A percentile compares a stretch with the other conserved stretches of the same genome.
phyloP scores from a whole-genome alignment of 805 yeast species.

The Ogataea minuta region DNA sequence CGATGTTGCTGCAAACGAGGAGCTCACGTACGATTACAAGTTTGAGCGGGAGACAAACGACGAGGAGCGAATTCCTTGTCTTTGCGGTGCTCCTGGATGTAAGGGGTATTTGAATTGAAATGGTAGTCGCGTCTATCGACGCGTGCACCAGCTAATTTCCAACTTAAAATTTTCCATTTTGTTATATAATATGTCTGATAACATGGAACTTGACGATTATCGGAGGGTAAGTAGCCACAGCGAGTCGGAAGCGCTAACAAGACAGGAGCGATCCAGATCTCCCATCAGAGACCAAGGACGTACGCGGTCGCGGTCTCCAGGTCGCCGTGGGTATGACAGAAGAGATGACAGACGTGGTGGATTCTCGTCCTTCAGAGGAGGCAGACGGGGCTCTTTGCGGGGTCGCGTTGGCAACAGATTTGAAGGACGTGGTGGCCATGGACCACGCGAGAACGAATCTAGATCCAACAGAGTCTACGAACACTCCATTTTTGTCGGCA shows the following conservation, averaged over 20 bases:
- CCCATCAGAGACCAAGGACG: conserved; percentile 31
- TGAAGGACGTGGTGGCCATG: conserved; percentile 27
- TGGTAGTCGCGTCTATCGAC: conserved; percentile 9
- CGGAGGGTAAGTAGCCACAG: conserved; percentile 49
- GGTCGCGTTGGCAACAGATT: conserved; percentile 18
- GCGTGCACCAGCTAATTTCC: conserved; percentile 8
- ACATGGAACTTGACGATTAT: conserved; percentile 62
- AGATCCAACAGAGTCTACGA: conserved; percentile 57
- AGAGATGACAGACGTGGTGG: conserved; percentile 21
- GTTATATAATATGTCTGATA: conserved; percentile 45
- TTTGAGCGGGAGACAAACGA: conserved; percentile 90
- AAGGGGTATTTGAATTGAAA: conserved; percentile 79
- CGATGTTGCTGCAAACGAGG: conserved; percentile 86
- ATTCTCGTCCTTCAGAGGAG: conserved; percentile 27
- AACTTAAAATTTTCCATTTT: conserved; percentile 12
- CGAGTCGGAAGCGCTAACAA: conserved; percentile 1
- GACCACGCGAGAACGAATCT: conserved; percentile 34
- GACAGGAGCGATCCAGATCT: conserved; percentile 35
- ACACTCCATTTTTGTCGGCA: conserved; percentile 71
- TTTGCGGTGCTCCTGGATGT: conserved; percentile 94
- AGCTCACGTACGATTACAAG: conserved; percentile 92
- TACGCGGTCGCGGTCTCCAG: conserved; percentile 33
- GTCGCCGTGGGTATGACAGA: conserved; percentile 19
- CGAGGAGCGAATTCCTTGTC: conserved; percentile 82
- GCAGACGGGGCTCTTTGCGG: conserved; percentile 32